A percentile compares a stretch with the other conserved stretches of the same genome.
phyloP scores from a whole-genome alignment of 176 grass and related monocot species.

The Canna indica region DNA sequence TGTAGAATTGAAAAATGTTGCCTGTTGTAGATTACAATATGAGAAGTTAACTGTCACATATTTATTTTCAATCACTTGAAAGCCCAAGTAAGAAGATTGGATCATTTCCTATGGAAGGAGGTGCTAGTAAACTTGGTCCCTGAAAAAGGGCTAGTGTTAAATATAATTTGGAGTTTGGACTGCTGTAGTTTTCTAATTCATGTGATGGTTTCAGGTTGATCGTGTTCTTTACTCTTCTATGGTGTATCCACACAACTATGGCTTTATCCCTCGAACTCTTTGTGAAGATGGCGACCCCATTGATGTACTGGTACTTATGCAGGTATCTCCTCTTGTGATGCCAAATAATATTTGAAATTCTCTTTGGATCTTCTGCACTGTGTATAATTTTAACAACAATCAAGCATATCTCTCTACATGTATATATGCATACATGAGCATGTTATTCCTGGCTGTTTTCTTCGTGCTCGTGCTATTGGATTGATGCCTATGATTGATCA shows the following conservation, averaged over 20 bases:
- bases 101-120: too few species aligned
- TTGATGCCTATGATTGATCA: conserved; percentile 99
- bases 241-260: conserved; percentile 97
- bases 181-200: neutral
- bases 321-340: conserved; percentile 31
- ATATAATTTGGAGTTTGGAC: neutral
- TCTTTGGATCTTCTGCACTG: neutral
- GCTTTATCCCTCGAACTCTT: conserved; percentile 87
- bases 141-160: too few species aligned
- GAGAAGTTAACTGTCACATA: neutral
- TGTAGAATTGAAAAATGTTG: neutral
- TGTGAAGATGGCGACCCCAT: conserved; percentile 92
- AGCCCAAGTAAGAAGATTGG: neutral
- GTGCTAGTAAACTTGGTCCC: too few species aligned
- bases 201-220: conserved; percentile 55
- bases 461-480: conserved; percentile 94
- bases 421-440: conserved; percentile 55
- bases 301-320: conserved; percentile 89
- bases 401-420: neutral
- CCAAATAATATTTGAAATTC: neutral
- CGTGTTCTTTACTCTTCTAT: conserved; percentile 96
- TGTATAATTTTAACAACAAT: neutral
- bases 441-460: conserved; percentile 78
- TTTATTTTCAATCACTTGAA: neutral
- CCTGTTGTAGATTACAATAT: neutral